Evolutionary conservation across 805 yeast species (phyloP).

Genomic region (Kuraishia capsulata): DNA sequence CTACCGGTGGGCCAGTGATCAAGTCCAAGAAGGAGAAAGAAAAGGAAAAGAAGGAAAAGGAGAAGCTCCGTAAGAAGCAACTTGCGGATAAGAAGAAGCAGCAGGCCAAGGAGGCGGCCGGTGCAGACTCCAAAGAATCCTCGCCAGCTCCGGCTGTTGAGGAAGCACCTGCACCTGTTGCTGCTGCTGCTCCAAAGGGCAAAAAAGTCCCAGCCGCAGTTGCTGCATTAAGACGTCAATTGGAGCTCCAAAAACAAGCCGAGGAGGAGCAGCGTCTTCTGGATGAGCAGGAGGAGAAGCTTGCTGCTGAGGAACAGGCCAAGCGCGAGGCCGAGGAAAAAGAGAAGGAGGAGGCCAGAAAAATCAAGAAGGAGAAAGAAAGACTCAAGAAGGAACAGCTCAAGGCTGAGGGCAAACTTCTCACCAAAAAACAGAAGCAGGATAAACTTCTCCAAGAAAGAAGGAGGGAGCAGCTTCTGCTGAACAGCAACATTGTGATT

Average conservation of each 20-base stretch:
- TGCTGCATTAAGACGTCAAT: slow-evolving; percentile 84
- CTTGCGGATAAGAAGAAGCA: slow-evolving; percentile 34
- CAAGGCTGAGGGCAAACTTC: slow-evolving; percentile 90
- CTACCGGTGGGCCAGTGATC: slow-evolving; percentile 55
- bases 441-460: slow-evolving; percentile 80
- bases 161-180: slow-evolving; percentile 22
- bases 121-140: slow-evolving; percentile 20
- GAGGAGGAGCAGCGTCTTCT: slow-evolving; percentile 75
- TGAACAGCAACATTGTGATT: slow-evolving; percentile 62
- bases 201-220: slow-evolving; percentile 76
- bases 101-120: slow-evolving; percentile 24
- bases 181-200: slow-evolving; percentile 41
- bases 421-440: slow-evolving; percentile 93
- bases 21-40: slow-evolving; percentile 92
- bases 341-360: slow-evolving; percentile 48
- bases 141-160: slow-evolving; percentile 10
- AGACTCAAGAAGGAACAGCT: slow-evolving; percentile 80
- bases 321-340: slow-evolving; percentile 54
- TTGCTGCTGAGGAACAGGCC: slow-evolving; percentile 41
- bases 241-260: slow-evolving; percentile 77
- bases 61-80: slow-evolving; percentile 60
- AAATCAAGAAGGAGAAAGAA: slow-evolving; percentile 78
- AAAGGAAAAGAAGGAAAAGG: slow-evolving; percentile 89
- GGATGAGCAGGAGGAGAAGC: slow-evolving; percentile 58
- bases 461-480: slow-evolving; percentile 79